Evolutionary conservation across 2,329 filamentous ascomycete species (phyloP).

Genomic region (Exutisphaerella laricina): DNA sequence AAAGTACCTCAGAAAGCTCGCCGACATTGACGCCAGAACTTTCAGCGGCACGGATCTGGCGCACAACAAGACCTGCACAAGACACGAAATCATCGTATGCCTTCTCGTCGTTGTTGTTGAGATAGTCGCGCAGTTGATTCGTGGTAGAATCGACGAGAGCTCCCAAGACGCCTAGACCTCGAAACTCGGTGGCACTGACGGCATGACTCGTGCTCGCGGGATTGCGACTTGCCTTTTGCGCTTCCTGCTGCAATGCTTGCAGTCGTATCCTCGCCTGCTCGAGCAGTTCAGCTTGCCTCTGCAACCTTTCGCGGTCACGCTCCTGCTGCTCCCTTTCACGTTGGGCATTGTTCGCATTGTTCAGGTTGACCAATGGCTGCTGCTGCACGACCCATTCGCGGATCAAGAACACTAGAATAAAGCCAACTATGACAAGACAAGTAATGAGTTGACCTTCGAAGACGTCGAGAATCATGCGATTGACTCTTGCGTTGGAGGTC

Average conservation of each 20-base stretch:
- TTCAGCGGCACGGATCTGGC: conserved; percentile 23
- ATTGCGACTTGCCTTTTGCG: conserved; percentile 5
- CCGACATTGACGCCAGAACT: conserved; percentile 11
- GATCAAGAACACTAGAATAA: conserved; percentile 95
- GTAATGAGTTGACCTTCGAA: conserved; percentile 94
- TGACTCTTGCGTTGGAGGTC: conserved; percentile 66
- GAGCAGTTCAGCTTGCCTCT: conserved; percentile 26
- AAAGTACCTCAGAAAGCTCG: conserved; percentile 22
- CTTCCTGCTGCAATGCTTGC: conserved; percentile 23
- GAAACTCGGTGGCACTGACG: conserved; percentile 15
- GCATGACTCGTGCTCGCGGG: conserved; percentile 18
- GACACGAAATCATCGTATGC: conserved; percentile 10
- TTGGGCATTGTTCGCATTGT: conserved; percentile 23
- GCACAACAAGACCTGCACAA: conserved; percentile 15
- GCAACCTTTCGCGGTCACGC: conserved; percentile 22
- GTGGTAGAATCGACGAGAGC: conserved; percentile 26
- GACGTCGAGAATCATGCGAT: conserved; percentile 73
- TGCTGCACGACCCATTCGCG: conserved; percentile 98
- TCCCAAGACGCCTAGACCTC: conserved; percentile 25
- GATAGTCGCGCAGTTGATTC: conserved; percentile 13
- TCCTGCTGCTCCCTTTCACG: conserved; percentile 29
- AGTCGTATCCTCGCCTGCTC: conserved; percentile 26
- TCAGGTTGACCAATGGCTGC: conserved; percentile 74
- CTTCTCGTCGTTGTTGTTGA: conserved; percentile 10
- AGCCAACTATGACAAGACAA: conserved; percentile 80